phyloP scores from a whole-genome alignment of 169 alveolate species.

The Eimeria falciformis region DNA sequence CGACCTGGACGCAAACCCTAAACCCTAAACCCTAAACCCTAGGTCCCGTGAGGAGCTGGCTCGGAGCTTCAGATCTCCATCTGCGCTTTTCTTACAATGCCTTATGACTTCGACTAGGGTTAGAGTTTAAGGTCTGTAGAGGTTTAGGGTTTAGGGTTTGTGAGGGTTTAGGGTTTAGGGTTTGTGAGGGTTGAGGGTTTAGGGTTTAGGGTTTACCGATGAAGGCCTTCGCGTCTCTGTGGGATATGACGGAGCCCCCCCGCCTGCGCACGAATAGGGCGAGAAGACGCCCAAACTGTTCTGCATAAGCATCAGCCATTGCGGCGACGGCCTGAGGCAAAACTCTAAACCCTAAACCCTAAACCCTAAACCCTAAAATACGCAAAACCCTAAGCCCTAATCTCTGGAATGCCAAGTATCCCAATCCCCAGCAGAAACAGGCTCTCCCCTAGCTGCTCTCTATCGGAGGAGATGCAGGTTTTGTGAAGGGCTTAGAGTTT shows the following conservation, averaged over 20 bases:
- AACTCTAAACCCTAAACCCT: slow-evolving; percentile 38
- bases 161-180: not conserved
- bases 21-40: not conserved
- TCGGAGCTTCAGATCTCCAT: not conserved
- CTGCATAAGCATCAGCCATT: slow-evolving; percentile 92
- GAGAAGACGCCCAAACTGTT: slow-evolving; percentile 90
- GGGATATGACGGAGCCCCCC: slow-evolving; percentile 86
- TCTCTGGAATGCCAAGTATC: not conserved
- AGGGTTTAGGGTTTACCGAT: not conserved
- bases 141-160: not conserved
- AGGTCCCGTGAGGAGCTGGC: not conserved
- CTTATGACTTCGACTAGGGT: not conserved
- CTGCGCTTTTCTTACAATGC: not conserved
- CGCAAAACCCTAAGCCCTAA: slow-evolving; percentile 8
- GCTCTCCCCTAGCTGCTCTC: not conserved
- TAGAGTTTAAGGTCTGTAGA: not conserved
- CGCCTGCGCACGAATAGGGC: no score
- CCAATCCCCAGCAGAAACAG: not conserved
- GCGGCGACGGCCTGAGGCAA: slow-evolving; percentile 85
- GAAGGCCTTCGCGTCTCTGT: slow-evolving; percentile 81
- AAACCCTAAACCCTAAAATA: slow-evolving; percentile 1
- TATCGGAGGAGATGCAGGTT: not conserved
- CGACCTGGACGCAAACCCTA: not conserved
- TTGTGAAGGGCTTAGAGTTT: not conserved
- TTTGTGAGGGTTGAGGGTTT: not conserved